These are phyloP conservation scores for Golovinomyces cichoracearum DNA, from an alignment of 2,329 filamentous ascomycete genomes.

Conservation along the genomic window DNA sequence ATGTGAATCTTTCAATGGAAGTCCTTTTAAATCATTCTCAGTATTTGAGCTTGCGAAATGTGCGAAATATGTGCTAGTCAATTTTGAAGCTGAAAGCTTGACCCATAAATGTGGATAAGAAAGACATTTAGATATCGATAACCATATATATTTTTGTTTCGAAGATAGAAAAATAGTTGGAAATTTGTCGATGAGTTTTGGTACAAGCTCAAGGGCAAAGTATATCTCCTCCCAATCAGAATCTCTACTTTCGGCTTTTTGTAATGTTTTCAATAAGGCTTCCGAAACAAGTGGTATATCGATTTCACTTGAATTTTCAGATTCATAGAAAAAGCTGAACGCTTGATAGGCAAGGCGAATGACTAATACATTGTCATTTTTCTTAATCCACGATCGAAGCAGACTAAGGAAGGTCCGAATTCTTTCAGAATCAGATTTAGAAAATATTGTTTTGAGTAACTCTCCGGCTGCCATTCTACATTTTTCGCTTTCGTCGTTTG, in stretches of 20 bases:
- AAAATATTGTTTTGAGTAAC: conserved; percentile 58
- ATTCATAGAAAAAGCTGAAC: conserved; percentile 62
- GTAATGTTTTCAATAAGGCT: conserved; percentile 26
- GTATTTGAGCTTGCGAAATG: conserved; percentile 46
- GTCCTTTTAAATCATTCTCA: conserved; percentile 22
- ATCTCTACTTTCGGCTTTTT: conserved; percentile 24
- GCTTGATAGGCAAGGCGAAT: conserved; percentile 51
- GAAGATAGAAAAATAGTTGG: conserved; percentile 36
- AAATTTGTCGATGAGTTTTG: conserved; percentile 39
- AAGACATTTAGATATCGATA: conserved; percentile 37
- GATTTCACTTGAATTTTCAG: conserved; percentile 30
- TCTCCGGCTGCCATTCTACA: conserved; percentile 62
- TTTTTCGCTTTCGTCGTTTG: conserved; percentile 67
- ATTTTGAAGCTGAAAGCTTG: conserved; percentile 47
- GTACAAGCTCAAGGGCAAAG: conserved; percentile 42
- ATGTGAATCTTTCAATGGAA: conserved; percentile 41
- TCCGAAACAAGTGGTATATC: conserved; percentile 28
- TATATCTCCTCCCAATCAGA: conserved; percentile 49
- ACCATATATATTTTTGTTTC: conserved; percentile 42
- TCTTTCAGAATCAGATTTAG: conserved; percentile 47
- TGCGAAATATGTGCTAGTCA: conserved; percentile 53
- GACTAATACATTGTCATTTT: conserved; percentile 45
- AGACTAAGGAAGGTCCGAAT: conserved; percentile 43
- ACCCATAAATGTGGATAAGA: conserved; percentile 47
- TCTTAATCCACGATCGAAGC: conserved; percentile 49